These are phyloP conservation scores for Fusarium annulatum DNA, from an alignment of 2,329 filamentous ascomycete species.

Conservation along the genomic window DNA sequence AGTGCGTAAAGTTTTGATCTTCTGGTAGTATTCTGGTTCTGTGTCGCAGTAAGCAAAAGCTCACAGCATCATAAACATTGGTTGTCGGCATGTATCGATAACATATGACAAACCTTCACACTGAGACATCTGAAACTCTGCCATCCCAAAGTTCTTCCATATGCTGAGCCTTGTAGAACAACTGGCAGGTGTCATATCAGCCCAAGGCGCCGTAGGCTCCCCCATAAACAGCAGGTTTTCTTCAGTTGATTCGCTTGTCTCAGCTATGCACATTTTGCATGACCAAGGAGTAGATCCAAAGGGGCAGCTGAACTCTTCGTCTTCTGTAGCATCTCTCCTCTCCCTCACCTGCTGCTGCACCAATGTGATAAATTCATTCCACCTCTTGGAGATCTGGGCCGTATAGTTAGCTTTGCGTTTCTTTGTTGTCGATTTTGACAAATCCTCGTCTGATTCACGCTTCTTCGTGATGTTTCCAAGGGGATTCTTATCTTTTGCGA, in stretches of 20 bases:
- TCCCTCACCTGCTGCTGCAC: not conserved
- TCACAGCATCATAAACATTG: slow-evolving; percentile 33
- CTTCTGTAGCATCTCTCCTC: not conserved
- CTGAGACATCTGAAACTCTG: not conserved
- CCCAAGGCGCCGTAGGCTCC: not conserved
- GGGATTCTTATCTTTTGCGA: slow-evolving; percentile 18
- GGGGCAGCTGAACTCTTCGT: not conserved
- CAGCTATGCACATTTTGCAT: slow-evolving; percentile 5
- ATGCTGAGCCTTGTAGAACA: not conserved
- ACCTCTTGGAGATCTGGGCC: not conserved
- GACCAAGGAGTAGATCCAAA: slow-evolving; percentile 22
- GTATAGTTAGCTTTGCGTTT: not conserved
- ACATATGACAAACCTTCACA: slow-evolving; percentile 6
- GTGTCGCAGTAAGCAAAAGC: too few species aligned
- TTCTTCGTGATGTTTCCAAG: not conserved
- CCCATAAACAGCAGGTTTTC: not conserved
- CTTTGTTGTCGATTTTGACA: not conserved
- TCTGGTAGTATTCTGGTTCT: not conserved
- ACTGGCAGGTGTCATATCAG: not conserved
- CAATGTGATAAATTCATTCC: not conserved
- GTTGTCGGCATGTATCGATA: slow-evolving; percentile 17
- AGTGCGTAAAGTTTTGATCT: not conserved
- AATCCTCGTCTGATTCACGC: not conserved
- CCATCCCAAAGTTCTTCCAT: not conserved
- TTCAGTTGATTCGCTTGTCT: not conserved